These are phyloP conservation scores for Wickerhamiella domercqiae DNA, from an alignment of 805 yeast genomes.

Conservation along the genomic window DNA sequence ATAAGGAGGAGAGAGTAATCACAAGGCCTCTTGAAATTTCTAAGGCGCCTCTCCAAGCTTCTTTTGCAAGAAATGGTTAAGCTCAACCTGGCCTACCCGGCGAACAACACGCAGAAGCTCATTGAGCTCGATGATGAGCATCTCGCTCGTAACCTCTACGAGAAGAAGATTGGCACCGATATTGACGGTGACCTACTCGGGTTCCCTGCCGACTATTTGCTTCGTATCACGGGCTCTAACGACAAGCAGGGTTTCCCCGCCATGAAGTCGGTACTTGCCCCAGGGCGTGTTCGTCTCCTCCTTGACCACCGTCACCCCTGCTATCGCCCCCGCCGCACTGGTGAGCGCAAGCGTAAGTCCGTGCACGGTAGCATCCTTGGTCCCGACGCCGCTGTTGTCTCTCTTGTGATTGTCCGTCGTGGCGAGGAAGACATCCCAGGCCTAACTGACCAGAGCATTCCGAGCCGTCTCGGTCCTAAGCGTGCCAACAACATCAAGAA, in stretches of 20 bases:
- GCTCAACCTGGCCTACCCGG: slow-evolving; percentile 99
- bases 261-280: slow-evolving; percentile 99
- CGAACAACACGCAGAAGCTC: slow-evolving; percentile 98
- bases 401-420: slow-evolving; percentile 88
- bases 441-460: slow-evolving; percentile 83
- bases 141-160: slow-evolving; percentile 95
- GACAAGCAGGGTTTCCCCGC: slow-evolving; percentile 99
- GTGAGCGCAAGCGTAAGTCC: slow-evolving; percentile 99
- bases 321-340: slow-evolving; percentile 98
- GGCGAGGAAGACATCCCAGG: slow-evolving; percentile 95
- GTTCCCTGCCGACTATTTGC: slow-evolving; percentile 97
- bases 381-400: slow-evolving; percentile 88
- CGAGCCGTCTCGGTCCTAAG: slow-evolving; percentile 99
- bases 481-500: slow-evolving; percentile 99
- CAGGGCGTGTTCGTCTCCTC: slow-evolving; percentile 96
- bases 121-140: slow-evolving; percentile 98
- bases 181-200: slow-evolving; percentile 97
- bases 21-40: too few species aligned
- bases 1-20: too few species aligned
- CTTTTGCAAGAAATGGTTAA: slow-evolving; percentile 29
- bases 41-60: too few species aligned
- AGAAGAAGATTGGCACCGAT: slow-evolving; percentile 99
- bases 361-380: slow-evolving; percentile 99
- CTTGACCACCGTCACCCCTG: slow-evolving; percentile 90
- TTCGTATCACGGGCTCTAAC: slow-evolving; percentile 99